Percentiles rank a stretch among this genome's conserved stretches.
These are phyloP conservation scores for Raffaelea albimanens DNA, from an alignment of 2,329 filamentous ascomycete species.

Conservation along the genomic window DNA sequence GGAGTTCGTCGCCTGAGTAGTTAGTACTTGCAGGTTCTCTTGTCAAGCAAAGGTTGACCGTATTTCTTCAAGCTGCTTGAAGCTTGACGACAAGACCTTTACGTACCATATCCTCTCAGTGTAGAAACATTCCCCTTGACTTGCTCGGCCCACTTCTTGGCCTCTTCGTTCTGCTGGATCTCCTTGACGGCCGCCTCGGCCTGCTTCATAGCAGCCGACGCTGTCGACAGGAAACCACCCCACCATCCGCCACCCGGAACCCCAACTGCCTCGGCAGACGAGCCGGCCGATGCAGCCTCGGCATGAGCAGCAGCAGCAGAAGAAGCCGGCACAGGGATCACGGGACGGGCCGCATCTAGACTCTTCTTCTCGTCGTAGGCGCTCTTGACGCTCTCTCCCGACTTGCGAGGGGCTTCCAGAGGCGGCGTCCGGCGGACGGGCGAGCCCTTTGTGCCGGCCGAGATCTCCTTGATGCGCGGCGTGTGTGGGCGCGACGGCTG, in stretches of 20 bases:
- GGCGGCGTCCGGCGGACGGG: conserved; percentile 41
- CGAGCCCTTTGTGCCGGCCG: conserved; percentile 31
- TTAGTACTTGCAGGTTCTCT: no score
- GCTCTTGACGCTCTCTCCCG: conserved; percentile 9
- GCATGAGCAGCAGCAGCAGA: not conserved
- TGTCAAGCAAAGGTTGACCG: not conserved
- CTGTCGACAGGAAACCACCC: conserved; percentile 77
- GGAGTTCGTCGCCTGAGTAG: conserved; percentile 68
- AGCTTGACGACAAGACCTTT: no score
- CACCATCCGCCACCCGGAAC: conserved; percentile 67
- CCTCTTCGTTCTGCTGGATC: conserved; percentile 93
- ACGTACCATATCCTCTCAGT: conserved; percentile 64
- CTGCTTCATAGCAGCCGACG: conserved; percentile 79
- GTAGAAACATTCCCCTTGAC: conserved; percentile 80
- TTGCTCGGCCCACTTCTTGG: conserved; percentile 91
- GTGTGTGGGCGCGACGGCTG: conserved; percentile 70
- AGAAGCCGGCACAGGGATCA: not conserved
- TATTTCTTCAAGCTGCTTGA: no score
- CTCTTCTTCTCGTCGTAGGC: conserved; percentile 44
- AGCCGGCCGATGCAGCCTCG: conserved; percentile 16
- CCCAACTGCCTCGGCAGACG: conserved; percentile 4
- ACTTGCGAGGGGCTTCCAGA: conserved; percentile 31
- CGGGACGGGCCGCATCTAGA: conserved; percentile 17
- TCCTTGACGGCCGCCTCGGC: conserved; percentile 90
- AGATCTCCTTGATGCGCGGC: conserved; percentile 56